Conservation (phyloP, 2,329 filamentous ascomycete species). For the Periconia macrospinosa region DNA sequence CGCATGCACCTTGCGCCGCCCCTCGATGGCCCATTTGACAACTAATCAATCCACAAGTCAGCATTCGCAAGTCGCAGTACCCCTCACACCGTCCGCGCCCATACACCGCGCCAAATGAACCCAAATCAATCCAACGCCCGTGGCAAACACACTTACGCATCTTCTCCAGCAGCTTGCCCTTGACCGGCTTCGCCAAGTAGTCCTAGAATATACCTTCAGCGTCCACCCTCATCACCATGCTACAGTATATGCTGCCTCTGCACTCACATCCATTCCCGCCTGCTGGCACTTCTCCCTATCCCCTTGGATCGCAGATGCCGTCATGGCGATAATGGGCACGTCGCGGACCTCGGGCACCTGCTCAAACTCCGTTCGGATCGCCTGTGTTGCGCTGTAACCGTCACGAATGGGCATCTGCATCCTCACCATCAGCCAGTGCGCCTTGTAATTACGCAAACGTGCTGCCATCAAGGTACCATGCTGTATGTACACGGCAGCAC, state of each 20-base stretch:
- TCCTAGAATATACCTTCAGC: slow-evolving; percentile 27
- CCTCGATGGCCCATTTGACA: slow-evolving; percentile 64
- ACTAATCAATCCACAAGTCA: slow-evolving; percentile 48
- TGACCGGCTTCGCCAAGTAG: slow-evolving; percentile 59
- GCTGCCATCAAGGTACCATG: neutral
- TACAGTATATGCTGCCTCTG: slow-evolving; percentile 5
- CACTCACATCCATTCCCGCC: slow-evolving; percentile 68
- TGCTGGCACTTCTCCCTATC: slow-evolving; percentile 73
- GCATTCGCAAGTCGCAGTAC: slow-evolving; percentile 24
- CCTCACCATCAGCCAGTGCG: slow-evolving; percentile 25
- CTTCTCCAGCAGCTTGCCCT: slow-evolving; percentile 66
- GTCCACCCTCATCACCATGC: slow-evolving; percentile 15
- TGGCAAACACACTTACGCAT: slow-evolving; percentile 13
- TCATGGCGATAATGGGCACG: slow-evolving; percentile 81
- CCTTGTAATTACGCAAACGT: slow-evolving; percentile 3
- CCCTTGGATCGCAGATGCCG: slow-evolving; percentile 75
- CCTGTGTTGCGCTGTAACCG: slow-evolving; percentile 75
- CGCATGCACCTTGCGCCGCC: slow-evolving; percentile 28
- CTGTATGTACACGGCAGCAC: neutral
- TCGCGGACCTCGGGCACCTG: slow-evolving; percentile 56
- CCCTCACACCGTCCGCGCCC: too few relatives aligned
- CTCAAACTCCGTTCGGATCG: slow-evolving; percentile 71
- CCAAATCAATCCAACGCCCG: neutral
- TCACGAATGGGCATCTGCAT: slow-evolving; percentile 64
- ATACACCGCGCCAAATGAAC: neutral